Evolutionary conservation across 768 basidiomycete species (phyloP).

Genomic region (Sarcodon sp.): DNA sequence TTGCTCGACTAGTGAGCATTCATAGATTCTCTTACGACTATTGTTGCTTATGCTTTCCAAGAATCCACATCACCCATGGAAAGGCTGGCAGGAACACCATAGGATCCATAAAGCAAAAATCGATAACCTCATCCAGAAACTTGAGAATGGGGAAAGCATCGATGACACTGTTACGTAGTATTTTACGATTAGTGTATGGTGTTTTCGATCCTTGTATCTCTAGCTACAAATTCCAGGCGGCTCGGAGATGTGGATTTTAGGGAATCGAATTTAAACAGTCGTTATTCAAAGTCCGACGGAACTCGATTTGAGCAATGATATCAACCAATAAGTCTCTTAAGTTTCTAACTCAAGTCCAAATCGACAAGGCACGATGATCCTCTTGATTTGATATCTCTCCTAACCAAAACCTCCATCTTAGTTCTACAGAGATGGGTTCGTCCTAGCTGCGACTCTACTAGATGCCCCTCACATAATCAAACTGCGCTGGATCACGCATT

Average conservation of each 20-base stretch:
- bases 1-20: conserved; percentile 49
- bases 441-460: conserved; percentile 1
- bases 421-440: conserved; percentile 52
- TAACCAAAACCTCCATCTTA: conserved; percentile 9
- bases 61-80: conserved; percentile 88
- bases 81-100: conserved; percentile 90
- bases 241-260: too few relatives aligned
- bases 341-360: conserved; percentile 43
- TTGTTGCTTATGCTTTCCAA: conserved; percentile 14
- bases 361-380: conserved; percentile 33
- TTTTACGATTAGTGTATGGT: too few relatives aligned
- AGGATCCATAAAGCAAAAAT: conserved; percentile 82
- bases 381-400: neutral
- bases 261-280: too few relatives aligned
- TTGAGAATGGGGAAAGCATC: conserved; percentile 44
- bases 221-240: too few relatives aligned
- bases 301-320: neutral
- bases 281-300: too few relatives aligned
- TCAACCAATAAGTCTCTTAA: conserved; percentile 15
- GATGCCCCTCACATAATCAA: neutral
- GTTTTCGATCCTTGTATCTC: too few relatives aligned
- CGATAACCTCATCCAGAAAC: conserved; percentile 59
- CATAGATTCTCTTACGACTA: neutral
- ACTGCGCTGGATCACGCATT: neutral
- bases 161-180: conserved; percentile 13